Base-by-base conservation (phyloP, 495 filamentous ascomycete species). In the Lepraria neglecta region DNA sequence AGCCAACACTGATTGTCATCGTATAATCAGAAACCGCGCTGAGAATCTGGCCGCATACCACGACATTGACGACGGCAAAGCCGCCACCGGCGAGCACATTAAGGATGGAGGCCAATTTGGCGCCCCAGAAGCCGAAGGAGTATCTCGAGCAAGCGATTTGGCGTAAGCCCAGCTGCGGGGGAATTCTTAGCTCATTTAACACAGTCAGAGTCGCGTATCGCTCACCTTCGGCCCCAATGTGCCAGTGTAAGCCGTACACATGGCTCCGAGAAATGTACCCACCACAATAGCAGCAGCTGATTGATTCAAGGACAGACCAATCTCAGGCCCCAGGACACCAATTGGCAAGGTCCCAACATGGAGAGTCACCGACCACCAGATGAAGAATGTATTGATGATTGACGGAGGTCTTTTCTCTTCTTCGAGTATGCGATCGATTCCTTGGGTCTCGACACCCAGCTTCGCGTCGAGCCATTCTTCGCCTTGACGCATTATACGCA, bases 61-160 rank as follows among this genome's bases (percentile, higher is more conserved):
- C 78, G 48, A 70, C 73, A 17, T 69, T 72, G 6, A 77, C 75
- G 2, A 77, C 69, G 6, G 68, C 70, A 77, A 78, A 84, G 17
- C 81, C 81, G 11, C 81, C 62, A 60, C 80, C 72, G 44, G 76
- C 70, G 47, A 79, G 69, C 9, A 76, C 72, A 58, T 82, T 83
- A 56, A 82, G 73, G 5, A 76, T 65, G 24, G 79, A 78, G 54
- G 80, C 76, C 2, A 76, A 58, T 54, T 78, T 79, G 48, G 76
- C 70, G 1, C 79, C 77, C 62, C 74, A 82, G 75, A 77, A 84
- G 27, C 80, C 82, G 54, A 84, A 76, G 65, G 75, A 78, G 67
- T 81, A 83, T 9, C 81, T 76, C 45, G 76, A 73, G 47, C 82
- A 76, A 24, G 77, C 76, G 63, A 82, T 77, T 63, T 81, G 77